phyloP scores from a whole-genome alignment of 768 basidiomycete species.

The Lentinus brumalis region DNA sequence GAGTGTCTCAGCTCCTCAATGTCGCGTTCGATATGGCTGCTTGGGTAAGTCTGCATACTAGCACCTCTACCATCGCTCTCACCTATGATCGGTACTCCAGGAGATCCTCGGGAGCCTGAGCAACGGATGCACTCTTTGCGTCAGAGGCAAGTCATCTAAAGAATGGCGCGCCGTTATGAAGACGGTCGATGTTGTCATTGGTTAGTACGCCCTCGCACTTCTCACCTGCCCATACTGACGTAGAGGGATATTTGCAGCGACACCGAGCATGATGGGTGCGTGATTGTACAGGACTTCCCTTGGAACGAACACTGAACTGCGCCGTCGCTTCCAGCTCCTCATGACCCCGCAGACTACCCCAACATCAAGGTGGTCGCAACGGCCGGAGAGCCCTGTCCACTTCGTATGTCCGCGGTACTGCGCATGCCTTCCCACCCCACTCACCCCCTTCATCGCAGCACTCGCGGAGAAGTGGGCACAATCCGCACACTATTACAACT shows the following conservation, averaged over 20 bases:
- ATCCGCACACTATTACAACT: slow-evolving; percentile 48
- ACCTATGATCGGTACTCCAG: slow-evolving; percentile 15
- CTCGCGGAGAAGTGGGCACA: slow-evolving; percentile 50
- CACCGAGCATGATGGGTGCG: slow-evolving; percentile 50
- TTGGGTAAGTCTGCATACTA: slow-evolving; percentile 40
- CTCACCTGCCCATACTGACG: slow-evolving; percentile 2
- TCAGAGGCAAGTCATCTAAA: slow-evolving; percentile 51
- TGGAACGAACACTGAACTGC: not conserved
- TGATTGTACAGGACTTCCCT: not conserved
- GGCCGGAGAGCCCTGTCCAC: slow-evolving; percentile 60
- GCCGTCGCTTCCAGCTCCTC: slow-evolving; percentile 29
- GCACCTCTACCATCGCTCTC: not conserved
- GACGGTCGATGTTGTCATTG: slow-evolving; percentile 52
- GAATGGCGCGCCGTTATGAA: slow-evolving; percentile 54
- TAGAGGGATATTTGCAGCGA: slow-evolving; percentile 32
- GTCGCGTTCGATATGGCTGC: slow-evolving; percentile 70
- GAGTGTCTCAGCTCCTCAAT: slow-evolving; percentile 62
- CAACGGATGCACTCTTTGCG: slow-evolving; percentile 54
- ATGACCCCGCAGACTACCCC: slow-evolving; percentile 54
- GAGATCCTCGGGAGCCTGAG: slow-evolving; percentile 53
- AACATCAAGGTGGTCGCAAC: slow-evolving; percentile 55
- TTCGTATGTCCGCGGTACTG: slow-evolving; percentile 35
- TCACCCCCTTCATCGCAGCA: slow-evolving; percentile 22
- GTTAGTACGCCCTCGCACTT: slow-evolving; percentile 3
- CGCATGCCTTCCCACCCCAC: not conserved